phyloP scores from a whole-genome alignment of 805 yeast species.

The Lachancea thermotolerans region DNA sequence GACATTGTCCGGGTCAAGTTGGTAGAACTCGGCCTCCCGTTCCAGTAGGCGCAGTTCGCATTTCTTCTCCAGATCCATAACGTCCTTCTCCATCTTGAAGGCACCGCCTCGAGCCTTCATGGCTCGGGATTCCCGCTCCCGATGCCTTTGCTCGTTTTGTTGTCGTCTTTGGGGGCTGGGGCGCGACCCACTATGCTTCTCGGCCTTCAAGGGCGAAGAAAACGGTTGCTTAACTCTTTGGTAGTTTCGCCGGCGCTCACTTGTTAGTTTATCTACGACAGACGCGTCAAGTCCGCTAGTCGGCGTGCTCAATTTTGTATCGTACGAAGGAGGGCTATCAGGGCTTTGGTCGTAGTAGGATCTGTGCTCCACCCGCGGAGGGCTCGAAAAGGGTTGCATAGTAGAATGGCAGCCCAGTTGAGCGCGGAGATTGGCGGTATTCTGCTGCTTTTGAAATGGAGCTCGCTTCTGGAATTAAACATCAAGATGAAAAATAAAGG shows the following conservation, averaged over 20 bases:
- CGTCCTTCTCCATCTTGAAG: conserved; percentile 24
- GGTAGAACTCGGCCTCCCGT: conserved; percentile 17
- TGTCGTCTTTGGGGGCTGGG: background rate
- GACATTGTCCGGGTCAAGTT: conserved; percentile 15
- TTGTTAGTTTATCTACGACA: conserved; percentile 2
- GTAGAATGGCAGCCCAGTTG: background rate
- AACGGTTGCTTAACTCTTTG: conserved; percentile 2
- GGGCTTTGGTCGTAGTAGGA: conserved; percentile 4
- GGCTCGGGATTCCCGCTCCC: conserved; percentile 1
- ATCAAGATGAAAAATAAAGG: no score
- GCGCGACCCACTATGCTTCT: background rate
- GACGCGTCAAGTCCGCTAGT: background rate
- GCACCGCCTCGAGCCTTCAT: conserved; percentile 21
- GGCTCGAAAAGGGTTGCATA: background rate
- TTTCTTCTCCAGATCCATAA: conserved; percentile 19
- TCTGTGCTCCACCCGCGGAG: background rate
- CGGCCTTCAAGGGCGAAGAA: conserved; percentile 3
- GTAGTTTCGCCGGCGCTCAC: conserved; percentile 3
- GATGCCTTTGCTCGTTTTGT: conserved; percentile 2
- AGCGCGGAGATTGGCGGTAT: background rate
- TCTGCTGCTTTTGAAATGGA: no score
- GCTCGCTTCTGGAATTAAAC: no score
- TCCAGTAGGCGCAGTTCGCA: conserved; percentile 14
- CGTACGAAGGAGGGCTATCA: conserved; percentile 2
- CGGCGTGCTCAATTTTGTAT: background rate